A percentile compares a stretch with the other conserved stretches of the same genome.
These are phyloP conservation scores for Lithospermum erythrorhizon DNA, from an alignment of 257 asterid species.

Conservation along the genomic window DNA sequence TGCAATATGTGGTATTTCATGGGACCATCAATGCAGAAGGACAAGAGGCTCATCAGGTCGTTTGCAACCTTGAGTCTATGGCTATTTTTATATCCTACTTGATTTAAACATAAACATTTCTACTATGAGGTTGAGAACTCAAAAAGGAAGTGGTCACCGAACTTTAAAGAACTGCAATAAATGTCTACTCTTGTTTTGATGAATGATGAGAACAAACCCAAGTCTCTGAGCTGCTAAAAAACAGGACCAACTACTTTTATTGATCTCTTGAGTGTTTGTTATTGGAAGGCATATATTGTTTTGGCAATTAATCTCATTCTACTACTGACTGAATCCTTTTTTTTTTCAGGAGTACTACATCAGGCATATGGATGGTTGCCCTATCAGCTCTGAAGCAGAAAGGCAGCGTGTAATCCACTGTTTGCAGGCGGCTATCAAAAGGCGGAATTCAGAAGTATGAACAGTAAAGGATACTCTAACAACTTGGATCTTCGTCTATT, in stretches of 20 bases:
- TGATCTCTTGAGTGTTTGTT: neutral
- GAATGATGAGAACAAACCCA: too few relatives aligned
- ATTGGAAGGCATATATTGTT: neutral
- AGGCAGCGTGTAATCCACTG: constrained; percentile 35
- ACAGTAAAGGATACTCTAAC: neutral
- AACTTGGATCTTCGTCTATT: neutral
- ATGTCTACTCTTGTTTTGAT: too few relatives aligned
- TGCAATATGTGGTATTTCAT: constrained; percentile 66
- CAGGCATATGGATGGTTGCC: constrained; percentile 39
- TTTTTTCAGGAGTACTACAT: constrained; percentile 39
- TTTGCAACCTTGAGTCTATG: neutral
- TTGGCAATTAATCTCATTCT: too few relatives aligned
- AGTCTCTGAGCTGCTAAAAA: too few relatives aligned
- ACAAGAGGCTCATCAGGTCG: constrained; percentile 43
- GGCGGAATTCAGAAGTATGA: constrained; percentile 41
- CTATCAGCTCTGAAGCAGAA: constrained; percentile 42
- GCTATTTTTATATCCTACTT: too few relatives aligned
- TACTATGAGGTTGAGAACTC: too few relatives aligned
- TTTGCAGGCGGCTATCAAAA: constrained; percentile 42
- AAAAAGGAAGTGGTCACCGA: too few relatives aligned
- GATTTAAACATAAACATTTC: too few relatives aligned
- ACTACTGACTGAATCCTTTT: neutral
- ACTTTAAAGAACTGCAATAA: too few relatives aligned
- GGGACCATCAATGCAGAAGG: constrained; percentile 40
- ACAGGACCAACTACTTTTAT: too few relatives aligned